Percentiles rank a stretch among this genome's conserved stretches.
These are phyloP conservation scores for Xanthoparmelia taractica DNA, from an alignment of 495 filamentous ascomycete genomes.

Conservation along the genomic window DNA sequence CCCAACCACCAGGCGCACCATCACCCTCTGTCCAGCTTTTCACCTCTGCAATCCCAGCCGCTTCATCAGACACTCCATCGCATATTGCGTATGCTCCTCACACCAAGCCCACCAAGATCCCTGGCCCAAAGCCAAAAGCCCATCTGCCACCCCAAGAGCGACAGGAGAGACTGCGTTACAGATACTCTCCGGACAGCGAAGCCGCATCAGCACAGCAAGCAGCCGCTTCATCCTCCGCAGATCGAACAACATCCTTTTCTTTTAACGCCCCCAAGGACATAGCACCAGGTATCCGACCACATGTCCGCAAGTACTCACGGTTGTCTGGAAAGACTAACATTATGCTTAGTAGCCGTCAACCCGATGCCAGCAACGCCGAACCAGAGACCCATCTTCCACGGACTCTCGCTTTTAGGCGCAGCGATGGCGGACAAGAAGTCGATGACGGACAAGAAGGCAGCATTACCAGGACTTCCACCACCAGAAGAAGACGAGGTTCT, in stretches of 20 bases:
- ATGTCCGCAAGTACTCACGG: background rate
- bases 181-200: background rate
- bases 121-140: background rate
- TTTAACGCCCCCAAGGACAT: background rate
- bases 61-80: background rate
- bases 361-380: background rate
- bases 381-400: background rate
- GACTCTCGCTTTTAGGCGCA: background rate
- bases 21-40: background rate
- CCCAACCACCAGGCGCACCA: background rate
- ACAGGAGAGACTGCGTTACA: background rate
- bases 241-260: background rate
- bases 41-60: background rate
- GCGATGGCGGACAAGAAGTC: background rate
- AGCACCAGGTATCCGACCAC: background rate
- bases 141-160: background rate
- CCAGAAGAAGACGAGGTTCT: background rate
- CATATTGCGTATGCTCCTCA: background rate
- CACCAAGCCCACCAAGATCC: background rate
- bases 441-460: background rate
- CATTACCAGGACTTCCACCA: background rate
- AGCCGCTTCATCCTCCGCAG: background rate
- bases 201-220: background rate
- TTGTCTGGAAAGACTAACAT: background rate
- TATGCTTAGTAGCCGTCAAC: background rate